Evolutionary conservation across 106 monocot species (phyloP), one percentile per base, ranked within the genome.

Genomic region (Chionographis japonica): DNA sequence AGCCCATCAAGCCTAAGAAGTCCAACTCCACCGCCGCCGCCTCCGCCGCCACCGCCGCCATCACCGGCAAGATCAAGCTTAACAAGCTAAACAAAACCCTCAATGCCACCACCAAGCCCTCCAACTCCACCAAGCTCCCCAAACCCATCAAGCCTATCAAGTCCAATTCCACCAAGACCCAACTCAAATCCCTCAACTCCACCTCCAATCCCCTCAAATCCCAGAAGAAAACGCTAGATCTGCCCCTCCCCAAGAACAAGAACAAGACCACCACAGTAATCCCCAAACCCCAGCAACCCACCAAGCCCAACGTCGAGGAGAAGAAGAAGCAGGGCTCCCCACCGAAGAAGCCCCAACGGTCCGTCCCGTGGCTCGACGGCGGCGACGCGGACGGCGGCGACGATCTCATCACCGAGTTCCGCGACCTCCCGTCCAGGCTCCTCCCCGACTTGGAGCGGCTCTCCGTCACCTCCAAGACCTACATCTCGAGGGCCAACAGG

Each of bases 371-470:
- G 73, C 61, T 67, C 10, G 81, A 77, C 52, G 66, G 60, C 18
- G 20, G 42, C 16, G 51, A 65, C 14, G 52, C 56, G 10, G 11
- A 38, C 50, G 56, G 63, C 43, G 77, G 64, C 8, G 76, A 63
- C 19, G 90, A 88, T 52, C 74, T 91, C 39, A 77, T 95, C 61
- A 37, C 85, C 37, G 95, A 95, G 61, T 90, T 90, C 81, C 85
- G 88, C 18, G 86, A 78, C 54, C 83, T 95, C 36, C 94, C 94
- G 3, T 68, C 81, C 10, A 76, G 79, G 7, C 71, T 95, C 14
- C 41, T 94, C 17, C 87, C 94, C 0, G 94, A 94, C 42, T 55
- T 94, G 43, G 74, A 77, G 58, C 82, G 81, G 61, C 73, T 94
- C 60, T 90, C 94, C 36, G 68, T 78, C 67, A 90, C 84, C 17